Percentiles rank a stretch among this genome's conserved stretches.
These are phyloP conservation scores for Globomyces sp. DNA, from an alignment of 371 early-diverging fungal species.

Conservation along the genomic window DNA sequence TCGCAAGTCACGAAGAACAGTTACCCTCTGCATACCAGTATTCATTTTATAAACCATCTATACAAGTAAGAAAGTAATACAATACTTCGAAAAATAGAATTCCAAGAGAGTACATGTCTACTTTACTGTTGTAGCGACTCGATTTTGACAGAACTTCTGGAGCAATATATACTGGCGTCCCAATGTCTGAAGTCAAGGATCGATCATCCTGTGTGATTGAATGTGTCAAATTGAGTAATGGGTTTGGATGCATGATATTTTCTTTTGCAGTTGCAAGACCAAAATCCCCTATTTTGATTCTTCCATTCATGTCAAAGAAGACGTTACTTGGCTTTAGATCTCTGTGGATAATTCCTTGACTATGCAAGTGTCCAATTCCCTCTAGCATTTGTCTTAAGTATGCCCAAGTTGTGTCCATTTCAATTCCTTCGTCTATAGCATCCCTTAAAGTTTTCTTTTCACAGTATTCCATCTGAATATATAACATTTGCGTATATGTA, in stretches of 20 bases:
- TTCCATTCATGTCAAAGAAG: conserved; percentile 45
- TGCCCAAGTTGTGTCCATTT: conserved; percentile 58
- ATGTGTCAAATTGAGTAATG: conserved; percentile 19
- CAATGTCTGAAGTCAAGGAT: conserved; percentile 77
- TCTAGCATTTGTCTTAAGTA: conserved; percentile 62
- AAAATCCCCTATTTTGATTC: conserved; percentile 59
- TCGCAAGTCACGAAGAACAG: conserved; percentile 66
- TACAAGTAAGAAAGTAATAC: too few species aligned
- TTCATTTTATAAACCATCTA: conserved; percentile 64
- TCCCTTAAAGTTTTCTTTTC: conserved; percentile 89
- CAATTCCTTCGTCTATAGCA: conserved; percentile 79
- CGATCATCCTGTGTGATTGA: conserved; percentile 29
- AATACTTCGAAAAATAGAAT: conserved; percentile 64
- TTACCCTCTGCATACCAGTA: conserved; percentile 76
- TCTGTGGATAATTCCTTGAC: conserved; percentile 50
- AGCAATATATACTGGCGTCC: conserved; percentile 92
- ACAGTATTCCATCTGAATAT: conserved; percentile 98
- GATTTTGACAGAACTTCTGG: conserved; percentile 42
- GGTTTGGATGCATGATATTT: conserved; percentile 9
- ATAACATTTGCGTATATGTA: conserved; percentile 47
- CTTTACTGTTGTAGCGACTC: conserved; percentile 68
- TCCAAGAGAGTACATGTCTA: conserved; percentile 70
- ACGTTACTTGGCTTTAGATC: conserved; percentile 50
- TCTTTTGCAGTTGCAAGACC: conserved; percentile 45
- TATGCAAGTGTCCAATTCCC: conserved; percentile 56